These are phyloP conservation scores for Elsinoe australis DNA, from an alignment of 2,329 filamentous ascomycete genomes.

Conservation along the genomic window DNA sequence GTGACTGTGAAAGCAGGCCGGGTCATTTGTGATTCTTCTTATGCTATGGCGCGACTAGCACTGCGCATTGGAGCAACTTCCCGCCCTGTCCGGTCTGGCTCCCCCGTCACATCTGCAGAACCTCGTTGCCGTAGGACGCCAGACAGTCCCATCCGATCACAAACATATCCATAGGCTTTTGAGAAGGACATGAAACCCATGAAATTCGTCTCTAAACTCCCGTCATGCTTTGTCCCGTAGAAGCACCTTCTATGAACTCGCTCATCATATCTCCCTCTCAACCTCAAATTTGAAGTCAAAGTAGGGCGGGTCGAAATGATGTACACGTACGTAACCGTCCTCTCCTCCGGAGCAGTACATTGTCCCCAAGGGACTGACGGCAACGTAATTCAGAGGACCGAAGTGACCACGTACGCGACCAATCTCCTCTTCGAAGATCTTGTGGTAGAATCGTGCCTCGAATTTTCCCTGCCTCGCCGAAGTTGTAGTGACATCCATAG, in stretches of 20 bases:
- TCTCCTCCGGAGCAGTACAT: conserved; percentile 93
- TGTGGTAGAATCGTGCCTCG: conserved; percentile 99
- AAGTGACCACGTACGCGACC: conserved; percentile 96
- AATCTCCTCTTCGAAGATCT: conserved; percentile 98
- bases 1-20: too few species aligned
- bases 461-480: conserved; percentile 95
- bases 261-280: conserved; percentile 59
- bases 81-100: too few species aligned
- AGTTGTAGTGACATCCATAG: conserved; percentile 97
- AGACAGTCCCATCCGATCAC: too few species aligned
- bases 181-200: too few species aligned
- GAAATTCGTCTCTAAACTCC: too few species aligned
- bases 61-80: too few species aligned
- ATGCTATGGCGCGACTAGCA: too few species aligned
- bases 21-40: too few species aligned
- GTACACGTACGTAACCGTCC: conserved; percentile 95
- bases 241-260: background rate
- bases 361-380: conserved; percentile 82
- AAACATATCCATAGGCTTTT: too few species aligned
- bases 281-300: conserved; percentile 99
- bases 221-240: too few species aligned
- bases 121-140: too few species aligned
- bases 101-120: too few species aligned
- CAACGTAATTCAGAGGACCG: conserved; percentile 92
- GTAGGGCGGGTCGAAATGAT: conserved; percentile 98